These are phyloP conservation scores for Lumnitzera littorea DNA, from an alignment of 345 rosid genomes.

Conservation along the genomic window DNA sequence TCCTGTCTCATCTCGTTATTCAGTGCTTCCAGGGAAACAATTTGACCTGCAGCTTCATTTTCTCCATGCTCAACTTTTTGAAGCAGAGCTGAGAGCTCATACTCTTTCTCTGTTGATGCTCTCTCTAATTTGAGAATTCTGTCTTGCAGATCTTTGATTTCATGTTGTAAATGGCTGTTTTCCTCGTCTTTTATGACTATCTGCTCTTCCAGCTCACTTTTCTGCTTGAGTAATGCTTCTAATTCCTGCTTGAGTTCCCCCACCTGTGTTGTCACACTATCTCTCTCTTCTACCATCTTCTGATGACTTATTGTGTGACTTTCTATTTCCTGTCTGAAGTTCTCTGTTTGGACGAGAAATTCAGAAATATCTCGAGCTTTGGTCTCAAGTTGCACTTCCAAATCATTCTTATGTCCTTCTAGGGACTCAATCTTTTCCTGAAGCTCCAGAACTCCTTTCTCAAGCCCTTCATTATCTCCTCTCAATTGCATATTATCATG, in stretches of 20 bases:
- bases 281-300: conserved; percentile 37
- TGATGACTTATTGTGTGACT: conserved; percentile 29
- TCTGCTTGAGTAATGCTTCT: conserved; percentile 38
- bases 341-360: conserved; percentile 22
- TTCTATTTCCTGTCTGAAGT: conserved; percentile 31
- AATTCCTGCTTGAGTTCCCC: conserved; percentile 32
- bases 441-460: conserved; percentile 8
- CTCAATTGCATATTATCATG: conserved; percentile 11
- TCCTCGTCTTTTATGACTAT: conserved; percentile 26
- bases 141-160: conserved; percentile 21
- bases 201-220: conserved; percentile 39
- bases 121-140: conserved; percentile 30
- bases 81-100: conserved; percentile 34
- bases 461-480: conserved; percentile 18
- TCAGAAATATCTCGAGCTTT: conserved; percentile 12
- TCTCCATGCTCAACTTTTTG: conserved; percentile 26
- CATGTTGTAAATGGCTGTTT: conserved; percentile 24
- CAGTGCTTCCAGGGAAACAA: conserved; percentile 31
- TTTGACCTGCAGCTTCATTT: conserved; percentile 39
- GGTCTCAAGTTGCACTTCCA: conserved; percentile 12
- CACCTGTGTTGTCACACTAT: conserved; percentile 22
- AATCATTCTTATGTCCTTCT: conserved; percentile 9
- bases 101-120: conserved; percentile 25
- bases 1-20: conserved; percentile 39
- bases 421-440: conserved; percentile 7